Conservation (phyloP, 2,329 filamentous ascomycete genomes). For the Drechslera avenae region DNA sequence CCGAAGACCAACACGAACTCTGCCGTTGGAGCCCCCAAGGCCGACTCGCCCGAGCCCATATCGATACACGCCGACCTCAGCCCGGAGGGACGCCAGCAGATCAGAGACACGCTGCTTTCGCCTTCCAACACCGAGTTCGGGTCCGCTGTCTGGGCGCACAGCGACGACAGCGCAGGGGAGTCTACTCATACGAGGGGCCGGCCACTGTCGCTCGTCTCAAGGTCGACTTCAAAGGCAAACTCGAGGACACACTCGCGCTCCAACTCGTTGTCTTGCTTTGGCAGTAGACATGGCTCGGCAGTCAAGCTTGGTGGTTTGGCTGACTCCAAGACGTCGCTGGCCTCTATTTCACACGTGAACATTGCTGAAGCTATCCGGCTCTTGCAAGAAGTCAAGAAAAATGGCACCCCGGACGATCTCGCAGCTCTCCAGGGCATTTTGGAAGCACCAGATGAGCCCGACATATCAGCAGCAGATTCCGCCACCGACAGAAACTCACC, state of each 20-base stretch:
- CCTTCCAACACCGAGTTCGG: conserved; percentile 33
- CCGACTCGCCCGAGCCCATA: conserved; percentile 29
- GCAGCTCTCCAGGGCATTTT: conserved; percentile 49
- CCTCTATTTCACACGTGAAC: conserved; percentile 47
- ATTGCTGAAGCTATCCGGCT: conserved; percentile 53
- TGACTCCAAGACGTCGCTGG: conserved; percentile 39
- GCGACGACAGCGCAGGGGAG: conserved; percentile 28
- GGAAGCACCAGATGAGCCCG: conserved; percentile 24
- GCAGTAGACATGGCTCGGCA: conserved; percentile 27
- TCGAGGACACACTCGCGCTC: conserved; percentile 24
- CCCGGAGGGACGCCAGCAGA: conserved; percentile 35
- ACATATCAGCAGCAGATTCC: conserved; percentile 16
- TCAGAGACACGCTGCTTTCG: conserved; percentile 37
- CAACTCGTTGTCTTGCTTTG: conserved; percentile 36
- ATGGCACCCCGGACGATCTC: conserved; percentile 55
- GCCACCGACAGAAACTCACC: conserved; percentile 30
- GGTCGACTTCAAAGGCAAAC: conserved; percentile 33
- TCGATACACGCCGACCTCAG: conserved; percentile 37
- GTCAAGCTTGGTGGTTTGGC: conserved; percentile 30
- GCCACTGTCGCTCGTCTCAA: conserved; percentile 32
- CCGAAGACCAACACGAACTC: conserved; percentile 47
- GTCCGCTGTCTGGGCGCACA: conserved; percentile 19
- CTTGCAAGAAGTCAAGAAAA: conserved; percentile 55
- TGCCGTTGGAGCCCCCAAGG: conserved; percentile 19
- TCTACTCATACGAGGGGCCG: conserved; percentile 32